These are phyloP conservation scores for Pichiaceae sp. DNA, from an alignment of 1,139 yeast genomes.

Conservation along the genomic window DNA sequence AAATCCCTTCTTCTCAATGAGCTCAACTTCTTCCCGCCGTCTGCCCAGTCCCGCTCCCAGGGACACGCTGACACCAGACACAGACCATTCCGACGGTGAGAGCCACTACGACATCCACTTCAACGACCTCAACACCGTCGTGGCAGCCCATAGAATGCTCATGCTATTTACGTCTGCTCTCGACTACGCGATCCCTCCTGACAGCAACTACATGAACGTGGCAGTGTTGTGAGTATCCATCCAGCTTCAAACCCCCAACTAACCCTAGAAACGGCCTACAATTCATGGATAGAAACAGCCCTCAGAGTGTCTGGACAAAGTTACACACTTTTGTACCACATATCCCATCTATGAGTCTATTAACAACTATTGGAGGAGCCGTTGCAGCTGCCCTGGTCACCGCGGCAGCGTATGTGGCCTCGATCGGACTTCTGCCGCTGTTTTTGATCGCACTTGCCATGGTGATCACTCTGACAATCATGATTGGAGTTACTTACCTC, in stretches of 20 bases:
- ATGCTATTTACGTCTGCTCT: neutral
- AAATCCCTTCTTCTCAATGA: no score
- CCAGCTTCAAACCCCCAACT: neutral
- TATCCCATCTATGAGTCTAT: conserved; percentile 1
- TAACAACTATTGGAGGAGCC: neutral
- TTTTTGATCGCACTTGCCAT: conserved; percentile 4
- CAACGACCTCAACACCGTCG: neutral
- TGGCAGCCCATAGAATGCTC: neutral
- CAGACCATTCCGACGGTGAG: no score
- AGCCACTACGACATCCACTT: no score
- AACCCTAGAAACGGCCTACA: conserved; percentile 1
- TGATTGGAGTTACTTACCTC: conserved; percentile 2
- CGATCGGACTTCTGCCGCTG: conserved; percentile 4
- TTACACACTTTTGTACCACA: neutral
- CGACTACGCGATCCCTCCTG: conserved; percentile 1
- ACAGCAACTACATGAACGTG: conserved; percentile 1
- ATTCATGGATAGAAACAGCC: neutral
- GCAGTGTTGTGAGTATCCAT: conserved; percentile 2
- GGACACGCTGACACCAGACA: no score
- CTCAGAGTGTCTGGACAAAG: neutral
- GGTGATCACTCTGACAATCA: conserved; percentile 2
- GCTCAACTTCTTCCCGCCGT: no score
- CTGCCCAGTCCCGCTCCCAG: no score
- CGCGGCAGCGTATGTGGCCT: neutral
- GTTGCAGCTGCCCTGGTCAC: neutral